Evolutionary conservation across 2,329 filamentous ascomycete genomes (phyloP).

Genomic region (Alternaria brassicicola): DNA sequence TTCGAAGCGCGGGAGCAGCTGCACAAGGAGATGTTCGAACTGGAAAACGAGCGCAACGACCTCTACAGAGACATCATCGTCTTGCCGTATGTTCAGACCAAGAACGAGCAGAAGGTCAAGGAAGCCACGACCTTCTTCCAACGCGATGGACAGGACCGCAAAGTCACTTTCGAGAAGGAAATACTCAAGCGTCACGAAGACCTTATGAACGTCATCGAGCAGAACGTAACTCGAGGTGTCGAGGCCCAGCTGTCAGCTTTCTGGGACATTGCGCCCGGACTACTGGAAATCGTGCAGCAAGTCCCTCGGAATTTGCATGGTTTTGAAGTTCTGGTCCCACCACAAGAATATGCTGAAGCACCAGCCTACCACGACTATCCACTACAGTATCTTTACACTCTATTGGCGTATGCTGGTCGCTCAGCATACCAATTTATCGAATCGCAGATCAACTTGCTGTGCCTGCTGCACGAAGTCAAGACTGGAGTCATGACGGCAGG

Average conservation of each 20-base stretch:
- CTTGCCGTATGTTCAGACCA: slow-evolving; percentile 74
- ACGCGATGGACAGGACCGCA: slow-evolving; percentile 75
- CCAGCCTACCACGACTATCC: slow-evolving; percentile 80
- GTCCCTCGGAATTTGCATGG: slow-evolving; percentile 66
- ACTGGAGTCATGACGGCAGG: slow-evolving; percentile 75
- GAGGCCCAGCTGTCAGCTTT: slow-evolving; percentile 92
- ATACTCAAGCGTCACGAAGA: slow-evolving; percentile 74
- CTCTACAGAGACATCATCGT: slow-evolving; percentile 85
- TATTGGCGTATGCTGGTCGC: slow-evolving; percentile 87
- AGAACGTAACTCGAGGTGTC: slow-evolving; percentile 84
- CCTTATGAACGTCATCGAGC: slow-evolving; percentile 79
- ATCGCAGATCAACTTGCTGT: slow-evolving; percentile 87
- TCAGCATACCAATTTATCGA: slow-evolving; percentile 97
- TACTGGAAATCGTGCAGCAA: slow-evolving; percentile 78
- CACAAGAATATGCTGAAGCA: slow-evolving; percentile 82
- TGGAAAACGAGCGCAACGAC: slow-evolving; percentile 83
- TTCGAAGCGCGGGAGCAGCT: slow-evolving; percentile 92
- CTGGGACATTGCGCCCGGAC: slow-evolving; percentile 93
- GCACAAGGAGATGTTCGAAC: slow-evolving; percentile 82
- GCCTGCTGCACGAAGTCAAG: slow-evolving; percentile 87
- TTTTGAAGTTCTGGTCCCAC: slow-evolving; percentile 79
- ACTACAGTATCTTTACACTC: slow-evolving; percentile 85
- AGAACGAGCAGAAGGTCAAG: slow-evolving; percentile 78
- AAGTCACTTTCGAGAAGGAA: slow-evolving; percentile 72
- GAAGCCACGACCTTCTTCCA: slow-evolving; percentile 83